Base-by-base conservation (phyloP, 2,329 filamentous ascomycete species). In the Scolecobasidium constrictum region DNA sequence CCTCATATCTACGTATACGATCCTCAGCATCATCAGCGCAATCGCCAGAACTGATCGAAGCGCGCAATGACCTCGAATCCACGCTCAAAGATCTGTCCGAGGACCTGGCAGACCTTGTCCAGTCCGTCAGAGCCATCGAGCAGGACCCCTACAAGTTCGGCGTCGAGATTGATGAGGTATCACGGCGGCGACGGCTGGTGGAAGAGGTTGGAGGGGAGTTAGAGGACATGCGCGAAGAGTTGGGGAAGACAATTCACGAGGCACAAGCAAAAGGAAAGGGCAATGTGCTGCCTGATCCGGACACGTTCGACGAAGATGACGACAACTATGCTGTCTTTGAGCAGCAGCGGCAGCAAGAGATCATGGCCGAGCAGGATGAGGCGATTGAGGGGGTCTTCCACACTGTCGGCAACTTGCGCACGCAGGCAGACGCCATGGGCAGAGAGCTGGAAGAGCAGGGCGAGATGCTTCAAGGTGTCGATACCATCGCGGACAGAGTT, bases 361-460 rank as follows among this genome's bases (percentile, higher is more conserved):
- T 98, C 64, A 88, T 98, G 83, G 77, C 82, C 51, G 86, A 95
- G 62, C 92, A 98, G 68, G 92, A 98, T 59, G 73, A 88, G 64
- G 83, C 92, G 53, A 72, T 98, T 2, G 90, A 96, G 58, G 85
- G 84, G 13, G 90, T 98, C 37, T 94, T 93, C 58, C 77, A 81
- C 51, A 96, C 90, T 1, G 92, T 98, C 18, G 90, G 88, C 2
- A 95, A 87, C 58, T 65, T 98, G 57, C 72, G 90, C 44, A 73
- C 83, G 57, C 92, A 96, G 70, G 93, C 92, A 2, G 81, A 93
- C 62, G 85, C 87, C 53, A 98, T 98, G 90, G 90, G 92, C 2
- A 72, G 90, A 45, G 92, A 98, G 67, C 70, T 98, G 36, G 93
- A 95, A 64, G 92, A 98, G 66, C 92, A 98, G 70, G 75, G 74